These are phyloP conservation scores for Secale cereale DNA, from an alignment of 176 grass and related monocot genomes.

Conservation along the genomic window DNA sequence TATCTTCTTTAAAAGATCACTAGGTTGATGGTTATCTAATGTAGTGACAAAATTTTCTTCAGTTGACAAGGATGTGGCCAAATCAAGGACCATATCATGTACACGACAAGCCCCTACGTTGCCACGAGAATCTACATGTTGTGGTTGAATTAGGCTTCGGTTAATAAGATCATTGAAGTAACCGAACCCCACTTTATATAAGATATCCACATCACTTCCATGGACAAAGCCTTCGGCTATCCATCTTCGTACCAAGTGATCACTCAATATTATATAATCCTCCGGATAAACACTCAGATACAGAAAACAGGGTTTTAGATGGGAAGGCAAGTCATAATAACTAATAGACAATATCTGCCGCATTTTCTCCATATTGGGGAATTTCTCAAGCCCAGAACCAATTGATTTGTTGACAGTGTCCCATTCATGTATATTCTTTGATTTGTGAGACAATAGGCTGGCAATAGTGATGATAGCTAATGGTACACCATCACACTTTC, in stretches of 20 bases:
- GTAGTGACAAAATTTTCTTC: constrained; percentile 13
- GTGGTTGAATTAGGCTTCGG: too few species aligned
- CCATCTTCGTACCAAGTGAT: constrained; percentile 22
- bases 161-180: too few species aligned
- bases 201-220: too few species aligned
- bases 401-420: not conserved
- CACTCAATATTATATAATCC: constrained; percentile 15
- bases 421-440: not conserved
- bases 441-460: not conserved
- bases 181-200: too few species aligned
- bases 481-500: constrained; percentile 10
- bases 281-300: constrained; percentile 31
- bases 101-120: too few species aligned
- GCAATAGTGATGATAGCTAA: constrained; percentile 17
- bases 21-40: not conserved
- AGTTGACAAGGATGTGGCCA: constrained; percentile 12
- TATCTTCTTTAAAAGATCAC: not conserved
- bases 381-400: constrained; percentile 10
- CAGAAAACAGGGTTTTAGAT: not conserved
- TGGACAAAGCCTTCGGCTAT: too few species aligned
- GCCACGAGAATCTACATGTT: too few species aligned
- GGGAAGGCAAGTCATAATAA: constrained; percentile 10
- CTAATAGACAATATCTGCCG: constrained; percentile 26
- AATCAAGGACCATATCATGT: constrained; percentile 6
- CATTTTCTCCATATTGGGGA: constrained; percentile 8